Evolutionary conservation across 805 yeast genomes (phyloP), one percentile per base, ranked within the genome.

Genomic region (Pichia insulana): DNA sequence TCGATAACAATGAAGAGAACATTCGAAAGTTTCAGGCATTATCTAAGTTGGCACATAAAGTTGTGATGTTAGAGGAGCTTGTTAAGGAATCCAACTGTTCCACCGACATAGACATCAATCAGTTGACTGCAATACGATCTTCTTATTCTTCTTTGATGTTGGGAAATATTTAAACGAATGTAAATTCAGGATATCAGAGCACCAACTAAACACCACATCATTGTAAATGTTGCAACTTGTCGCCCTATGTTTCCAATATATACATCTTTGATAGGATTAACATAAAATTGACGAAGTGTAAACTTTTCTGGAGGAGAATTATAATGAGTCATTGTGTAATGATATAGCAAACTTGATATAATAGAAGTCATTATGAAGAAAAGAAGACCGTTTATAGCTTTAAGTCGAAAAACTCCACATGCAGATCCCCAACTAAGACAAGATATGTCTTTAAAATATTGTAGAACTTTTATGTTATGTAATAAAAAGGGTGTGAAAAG

Each of bases 201-300:
- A 50, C 65, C 68, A 13, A 73, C 61, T 45, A 76, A 59, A 38
- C 80, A 74, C 83, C 83, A 76, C 52, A 76, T 68, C 71, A 76
- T 70, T 8, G 73, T 63, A 49, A 63, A 76, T 34, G 78, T 71
- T 11, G 78, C 68, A 26, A 75, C 46, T 31, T 73, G 76, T 35
- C 75, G 57, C 13, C 71, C 62, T 12, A 74, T 48, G 34, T 73
- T 68, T 26, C 65, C 70, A 8, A 72, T 41, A 44, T 71, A 61
- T 3, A 76, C 54, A 32, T 69, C 71, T 18, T 56, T 60, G 1
- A 67, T 20, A 1, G 74, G 69, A 30, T 54, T 62, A 11, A 57
- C 54, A 45, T 64, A 74, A 48, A 64, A 74, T 32, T 59, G 39
- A 4, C 17, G 20, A 18, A 42, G 36, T 12, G 16, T 15, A 25